phyloP scores from a whole-genome alignment of 441 rosid species.

The Biscutella laevigata region DNA sequence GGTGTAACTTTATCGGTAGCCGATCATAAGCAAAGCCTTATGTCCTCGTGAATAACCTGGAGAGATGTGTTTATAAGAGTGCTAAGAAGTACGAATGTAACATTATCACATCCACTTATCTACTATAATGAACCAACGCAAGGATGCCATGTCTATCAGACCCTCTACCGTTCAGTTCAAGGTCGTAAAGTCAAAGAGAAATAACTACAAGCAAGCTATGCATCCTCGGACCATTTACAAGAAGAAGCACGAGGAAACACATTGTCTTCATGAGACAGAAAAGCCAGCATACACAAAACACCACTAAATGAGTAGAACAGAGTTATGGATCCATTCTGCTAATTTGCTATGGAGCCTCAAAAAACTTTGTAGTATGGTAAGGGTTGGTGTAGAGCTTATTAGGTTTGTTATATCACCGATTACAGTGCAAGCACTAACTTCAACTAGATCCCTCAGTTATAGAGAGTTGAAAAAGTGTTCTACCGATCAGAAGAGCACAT shows the following conservation, averaged over 20 bases:
- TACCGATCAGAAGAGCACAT: constrained; percentile 8
- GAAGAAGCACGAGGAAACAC: background rate
- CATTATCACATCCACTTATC: background rate
- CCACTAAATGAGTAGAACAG: background rate
- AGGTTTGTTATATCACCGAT: constrained; percentile 4
- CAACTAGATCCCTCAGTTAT: constrained; percentile 17
- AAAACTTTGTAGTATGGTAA: background rate
- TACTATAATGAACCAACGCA: background rate
- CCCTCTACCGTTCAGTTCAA: background rate
- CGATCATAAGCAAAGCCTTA: background rate
- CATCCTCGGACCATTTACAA: background rate
- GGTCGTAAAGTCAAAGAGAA: background rate
- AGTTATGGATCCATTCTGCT: background rate
- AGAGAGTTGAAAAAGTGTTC: constrained; percentile 7
- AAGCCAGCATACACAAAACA: background rate
- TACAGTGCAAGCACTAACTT: constrained; percentile 15
- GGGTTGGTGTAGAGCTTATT: constrained; percentile 1
- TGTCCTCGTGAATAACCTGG: background rate
- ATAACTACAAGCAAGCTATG: background rate
- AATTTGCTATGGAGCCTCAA: background rate
- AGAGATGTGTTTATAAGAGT: background rate
- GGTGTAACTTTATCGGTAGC: constrained; percentile 7
- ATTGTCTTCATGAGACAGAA: background rate
- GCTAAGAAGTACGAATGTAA: background rate
- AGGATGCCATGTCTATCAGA: background rate